Base-by-base conservation (phyloP, 2,329 filamentous ascomycete genomes). In the Cryphonectria parasitica region DNA sequence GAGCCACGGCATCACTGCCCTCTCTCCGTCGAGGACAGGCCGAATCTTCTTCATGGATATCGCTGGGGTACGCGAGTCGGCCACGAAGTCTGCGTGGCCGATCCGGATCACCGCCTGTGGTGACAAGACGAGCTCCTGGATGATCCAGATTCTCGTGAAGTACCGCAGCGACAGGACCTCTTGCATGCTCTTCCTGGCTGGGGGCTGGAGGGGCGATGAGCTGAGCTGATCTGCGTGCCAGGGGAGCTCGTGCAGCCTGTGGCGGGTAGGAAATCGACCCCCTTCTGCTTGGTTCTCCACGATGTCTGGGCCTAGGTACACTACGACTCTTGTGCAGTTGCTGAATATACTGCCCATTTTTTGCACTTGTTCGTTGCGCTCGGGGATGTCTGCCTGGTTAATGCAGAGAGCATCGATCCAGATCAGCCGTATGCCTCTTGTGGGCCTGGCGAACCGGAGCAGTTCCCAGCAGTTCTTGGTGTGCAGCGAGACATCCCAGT, bases 391-490 rank as follows among this genome's bases (percentile, higher is more conserved):
- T 15, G 10, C 65, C 69, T 76, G 77, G 64, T 75, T 77, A 64
- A 76, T 76, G 63, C 72, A 76, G 1, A 75, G 63, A 2, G 73
- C 71, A 28, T 75, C 74, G 15, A 75, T 45, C 73, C 74, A 75
- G 0, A 75, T n/a, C 0, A 71, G 41, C 19, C 74, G 61, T 2
- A 64, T n/a, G 11, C 70, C 72, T n/a, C 66, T 39, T 13, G 13
- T 41, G 3, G 67, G 74, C 1, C 74, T 72, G 0, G 77, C 43
- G 31, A 65, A 69, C 2, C 25, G 25, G 1, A 79, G 75, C 73
- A 79, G 74, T 1, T 72, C 71, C 60, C 65, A 71, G 68, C 77
- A 79, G 52, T 79, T 80, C 6, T 71, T 73, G 0, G 76, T 78
- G 39, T 77, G 76, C 2, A 78, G 66, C 0, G 76, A 49, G 0